Evolutionary conservation across 2,329 filamentous ascomycete genomes (phyloP).

Genomic region (Colletotrichum sp.): DNA sequence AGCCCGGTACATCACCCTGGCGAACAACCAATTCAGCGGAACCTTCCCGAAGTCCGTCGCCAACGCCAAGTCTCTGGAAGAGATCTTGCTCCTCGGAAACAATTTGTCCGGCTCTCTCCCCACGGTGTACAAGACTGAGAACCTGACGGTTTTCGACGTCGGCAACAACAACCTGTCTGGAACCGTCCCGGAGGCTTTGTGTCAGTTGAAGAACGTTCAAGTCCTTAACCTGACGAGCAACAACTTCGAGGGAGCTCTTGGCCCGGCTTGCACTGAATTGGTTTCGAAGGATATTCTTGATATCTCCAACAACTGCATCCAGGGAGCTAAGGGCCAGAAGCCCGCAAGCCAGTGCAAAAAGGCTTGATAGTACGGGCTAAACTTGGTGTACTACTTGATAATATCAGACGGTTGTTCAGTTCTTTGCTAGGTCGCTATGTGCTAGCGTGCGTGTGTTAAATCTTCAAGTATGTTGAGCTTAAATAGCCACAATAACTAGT

Average conservation of each 20-base stretch:
- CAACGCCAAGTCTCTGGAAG: not conserved
- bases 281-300: not conserved
- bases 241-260: not conserved
- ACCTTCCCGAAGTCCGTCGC: not conserved
- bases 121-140: not conserved
- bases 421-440: not conserved
- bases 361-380: not conserved
- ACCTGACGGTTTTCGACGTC: not conserved
- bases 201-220: not conserved
- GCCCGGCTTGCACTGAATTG: not conserved
- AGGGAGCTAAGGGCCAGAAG: not conserved
- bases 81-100: not conserved
- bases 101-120: not conserved
- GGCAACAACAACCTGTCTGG: conserved; percentile 3
- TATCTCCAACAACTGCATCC: not conserved
- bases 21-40: not conserved
- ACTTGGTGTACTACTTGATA: not conserved
- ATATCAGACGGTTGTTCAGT: not conserved
- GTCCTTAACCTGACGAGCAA: not conserved
- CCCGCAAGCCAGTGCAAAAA: not conserved
- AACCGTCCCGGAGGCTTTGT: not conserved
- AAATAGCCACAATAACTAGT: not conserved
- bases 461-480: not conserved
- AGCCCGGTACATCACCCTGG: not conserved
- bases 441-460: not conserved